phyloP scores from a whole-genome alignment of 495 filamentous ascomycete species.

The Lasiosphaeria hispida region DNA sequence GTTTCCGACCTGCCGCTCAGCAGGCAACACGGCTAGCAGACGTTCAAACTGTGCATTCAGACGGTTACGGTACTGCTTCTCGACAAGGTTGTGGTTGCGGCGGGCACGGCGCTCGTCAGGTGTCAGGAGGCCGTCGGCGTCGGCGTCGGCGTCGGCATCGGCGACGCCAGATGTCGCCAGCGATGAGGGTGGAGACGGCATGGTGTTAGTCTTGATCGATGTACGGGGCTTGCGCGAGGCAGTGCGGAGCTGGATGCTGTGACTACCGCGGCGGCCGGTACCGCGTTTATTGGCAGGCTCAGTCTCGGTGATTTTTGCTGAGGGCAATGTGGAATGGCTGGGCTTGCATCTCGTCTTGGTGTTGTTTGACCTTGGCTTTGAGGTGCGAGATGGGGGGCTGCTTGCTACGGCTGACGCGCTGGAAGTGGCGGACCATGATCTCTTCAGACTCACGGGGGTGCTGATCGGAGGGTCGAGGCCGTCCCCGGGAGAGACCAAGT shows the following conservation, averaged over 20 bases:
- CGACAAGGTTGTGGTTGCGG: slow-evolving; percentile 30
- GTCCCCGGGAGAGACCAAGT: background rate
- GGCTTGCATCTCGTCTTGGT: too few species aligned
- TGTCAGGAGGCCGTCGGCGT: slow-evolving; percentile 15
- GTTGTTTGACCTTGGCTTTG: too few species aligned
- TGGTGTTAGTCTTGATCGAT: background rate
- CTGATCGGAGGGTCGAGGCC: background rate
- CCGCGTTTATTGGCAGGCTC: background rate
- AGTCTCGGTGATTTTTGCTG: background rate
- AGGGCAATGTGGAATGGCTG: too few species aligned
- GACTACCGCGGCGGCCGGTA: background rate
- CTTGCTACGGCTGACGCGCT: background rate
- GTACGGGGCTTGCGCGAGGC: slow-evolving; percentile 24
- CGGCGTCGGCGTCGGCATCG: background rate
- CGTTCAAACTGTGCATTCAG: slow-evolving; percentile 31
- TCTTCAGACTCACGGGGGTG: background rate
- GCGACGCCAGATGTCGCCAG: background rate
- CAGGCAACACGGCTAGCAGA: slow-evolving; percentile 25
- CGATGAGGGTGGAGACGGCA: background rate
- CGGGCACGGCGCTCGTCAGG: slow-evolving; percentile 26
- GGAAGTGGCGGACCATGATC: slow-evolving; percentile 5
- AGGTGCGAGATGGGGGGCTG: background rate
- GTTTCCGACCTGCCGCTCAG: slow-evolving; percentile 2
- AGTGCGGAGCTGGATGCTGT: slow-evolving; percentile 23
- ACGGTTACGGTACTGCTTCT: slow-evolving; percentile 33